Evolutionary conservation across 1,284 basidiomycete species (phyloP).

Genomic region (Athelia sp.): DNA sequence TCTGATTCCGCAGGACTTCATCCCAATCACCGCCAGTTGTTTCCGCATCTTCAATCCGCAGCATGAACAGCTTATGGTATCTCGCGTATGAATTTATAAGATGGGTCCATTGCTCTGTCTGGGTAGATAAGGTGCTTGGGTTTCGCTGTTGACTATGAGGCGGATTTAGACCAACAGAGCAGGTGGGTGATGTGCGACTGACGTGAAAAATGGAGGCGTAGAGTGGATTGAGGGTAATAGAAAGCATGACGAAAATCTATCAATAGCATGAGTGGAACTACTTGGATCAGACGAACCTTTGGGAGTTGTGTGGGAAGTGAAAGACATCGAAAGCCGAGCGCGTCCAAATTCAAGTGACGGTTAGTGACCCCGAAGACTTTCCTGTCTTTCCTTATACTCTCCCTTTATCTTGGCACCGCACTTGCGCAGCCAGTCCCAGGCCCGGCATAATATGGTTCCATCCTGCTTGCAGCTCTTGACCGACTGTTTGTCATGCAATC

Average conservation of each 20-base stretch:
- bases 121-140: constrained; percentile 50
- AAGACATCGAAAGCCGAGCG: too few species aligned
- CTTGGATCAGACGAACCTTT: not conserved
- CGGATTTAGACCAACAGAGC: constrained; percentile 5
- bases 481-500: too few species aligned
- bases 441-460: too few species aligned
- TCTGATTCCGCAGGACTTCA: constrained; percentile 66
- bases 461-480: too few species aligned
- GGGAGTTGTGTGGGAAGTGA: not conserved
- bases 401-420: too few species aligned
- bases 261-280: not conserved
- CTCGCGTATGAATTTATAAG: constrained; percentile 70
- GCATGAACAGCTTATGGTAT: constrained; percentile 54
- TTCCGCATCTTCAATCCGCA: constrained; percentile 69
- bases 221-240: constrained; percentile 75
- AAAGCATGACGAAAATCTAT: constrained; percentile 49
- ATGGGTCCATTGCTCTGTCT: constrained; percentile 63
- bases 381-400: too few species aligned
- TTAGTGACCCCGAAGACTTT: too few species aligned
- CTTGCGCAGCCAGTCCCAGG: too few species aligned
- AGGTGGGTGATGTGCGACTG: constrained; percentile 19
- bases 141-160: constrained; percentile 59
- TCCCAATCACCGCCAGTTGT: constrained; percentile 63
- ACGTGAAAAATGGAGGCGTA: constrained; percentile 81
- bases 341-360: too few species aligned